Conservation (phyloP, 305 asterid genomes). For the Fraxinus paxiana region DNA sequence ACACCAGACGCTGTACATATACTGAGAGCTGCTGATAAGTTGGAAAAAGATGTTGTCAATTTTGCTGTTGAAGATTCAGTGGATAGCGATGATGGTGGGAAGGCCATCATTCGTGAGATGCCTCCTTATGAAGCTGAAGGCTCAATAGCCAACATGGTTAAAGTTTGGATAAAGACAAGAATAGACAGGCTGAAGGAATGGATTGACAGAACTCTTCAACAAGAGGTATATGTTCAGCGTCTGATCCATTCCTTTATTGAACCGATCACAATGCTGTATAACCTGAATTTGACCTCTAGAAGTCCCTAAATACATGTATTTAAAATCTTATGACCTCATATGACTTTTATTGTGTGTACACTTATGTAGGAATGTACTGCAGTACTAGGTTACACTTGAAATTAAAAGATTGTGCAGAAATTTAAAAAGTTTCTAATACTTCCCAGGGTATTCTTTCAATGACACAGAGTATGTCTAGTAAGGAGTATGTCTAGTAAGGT, state of each 20-base stretch:
- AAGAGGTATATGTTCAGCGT: conserved; percentile 58
- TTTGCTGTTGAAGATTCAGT: conserved; percentile 96
- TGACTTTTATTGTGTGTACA: neutral
- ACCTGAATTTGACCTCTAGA: neutral
- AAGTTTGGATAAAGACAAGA: conserved; percentile 78
- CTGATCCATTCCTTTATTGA: neutral
- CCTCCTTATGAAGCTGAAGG: conserved; percentile 96
- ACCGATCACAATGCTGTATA: neutral
- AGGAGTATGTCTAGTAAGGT: neutral
- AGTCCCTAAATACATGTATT: neutral
- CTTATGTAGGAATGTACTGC: neutral
- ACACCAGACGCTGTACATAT: conserved; percentile 92
- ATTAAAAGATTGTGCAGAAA: neutral
- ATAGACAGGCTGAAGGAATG: conserved; percentile 75
- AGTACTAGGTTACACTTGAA: neutral
- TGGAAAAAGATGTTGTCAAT: conserved; percentile 87
- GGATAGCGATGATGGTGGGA: conserved; percentile 97
- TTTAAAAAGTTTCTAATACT: neutral
- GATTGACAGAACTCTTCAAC: conserved; percentile 89
- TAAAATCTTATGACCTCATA: neutral
- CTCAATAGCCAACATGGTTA: conserved; percentile 76
- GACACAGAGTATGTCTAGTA: neutral
- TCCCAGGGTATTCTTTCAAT: neutral
- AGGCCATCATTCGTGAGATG: conserved; percentile 95
- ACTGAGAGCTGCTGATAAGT: conserved; percentile 84